Evolutionary conservation across 2,329 filamentous ascomycete genomes (phyloP).

Genomic region (Bipolaris victoriae): DNA sequence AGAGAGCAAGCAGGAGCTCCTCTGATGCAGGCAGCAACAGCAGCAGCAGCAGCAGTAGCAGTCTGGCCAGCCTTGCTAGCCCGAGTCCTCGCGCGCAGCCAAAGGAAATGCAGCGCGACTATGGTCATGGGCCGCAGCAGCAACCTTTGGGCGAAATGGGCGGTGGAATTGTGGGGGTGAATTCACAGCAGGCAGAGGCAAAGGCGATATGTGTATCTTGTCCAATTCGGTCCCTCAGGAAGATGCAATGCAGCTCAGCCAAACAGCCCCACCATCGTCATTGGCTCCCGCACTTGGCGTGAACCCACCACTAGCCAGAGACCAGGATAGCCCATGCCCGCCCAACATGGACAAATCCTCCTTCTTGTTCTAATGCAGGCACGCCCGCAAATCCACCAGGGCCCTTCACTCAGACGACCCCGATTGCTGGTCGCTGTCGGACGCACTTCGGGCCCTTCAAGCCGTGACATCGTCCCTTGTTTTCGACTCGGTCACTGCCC

Average conservation of each 20-base stretch:
- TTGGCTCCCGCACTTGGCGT: constrained; percentile 15
- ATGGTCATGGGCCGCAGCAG: constrained; percentile 32
- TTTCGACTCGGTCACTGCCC: not conserved
- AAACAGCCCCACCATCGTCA: constrained; percentile 15
- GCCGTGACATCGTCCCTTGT: not conserved
- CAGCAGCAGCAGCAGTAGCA: constrained; percentile 40
- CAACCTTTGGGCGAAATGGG: not conserved
- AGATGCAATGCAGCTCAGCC: not conserved
- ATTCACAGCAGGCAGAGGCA: not conserved
- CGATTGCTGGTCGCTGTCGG: not conserved
- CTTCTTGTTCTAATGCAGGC: constrained; percentile 16
- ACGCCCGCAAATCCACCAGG: constrained; percentile 16
- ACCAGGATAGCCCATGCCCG: constrained; percentile 10
- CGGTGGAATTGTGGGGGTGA: not conserved
- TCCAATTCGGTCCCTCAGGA: not conserved
- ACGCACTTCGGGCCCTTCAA: constrained; percentile 11
- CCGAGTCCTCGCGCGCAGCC: constrained; percentile 28
- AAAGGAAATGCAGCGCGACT: constrained; percentile 19
- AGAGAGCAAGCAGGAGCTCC: constrained; percentile 28
- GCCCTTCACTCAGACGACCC: constrained; percentile 1
- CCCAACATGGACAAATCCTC: constrained; percentile 11
- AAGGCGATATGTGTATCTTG: not conserved
- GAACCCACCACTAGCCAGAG: constrained; percentile 5
- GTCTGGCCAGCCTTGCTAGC: constrained; percentile 32
- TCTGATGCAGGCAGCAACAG: constrained; percentile 33